Conservation (phyloP, 164 flowering plant genomes). For the Tinospora cordifolia region DNA sequence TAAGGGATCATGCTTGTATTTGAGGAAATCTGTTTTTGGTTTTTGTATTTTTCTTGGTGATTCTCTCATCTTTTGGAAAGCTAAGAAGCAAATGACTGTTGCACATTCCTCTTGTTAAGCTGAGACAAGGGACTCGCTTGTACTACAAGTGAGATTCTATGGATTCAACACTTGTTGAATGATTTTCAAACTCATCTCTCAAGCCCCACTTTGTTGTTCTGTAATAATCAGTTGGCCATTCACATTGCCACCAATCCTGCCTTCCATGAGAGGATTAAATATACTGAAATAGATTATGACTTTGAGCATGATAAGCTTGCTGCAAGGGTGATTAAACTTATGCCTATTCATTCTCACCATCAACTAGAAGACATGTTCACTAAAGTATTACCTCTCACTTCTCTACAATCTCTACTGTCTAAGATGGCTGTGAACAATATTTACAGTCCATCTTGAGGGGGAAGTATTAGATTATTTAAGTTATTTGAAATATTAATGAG, state of each 20-base stretch:
- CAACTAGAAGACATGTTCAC: not conserved
- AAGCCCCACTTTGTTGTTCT: not conserved
- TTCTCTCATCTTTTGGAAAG: conserved; percentile 6
- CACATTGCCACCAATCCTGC: not conserved
- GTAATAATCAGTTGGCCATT: not conserved
- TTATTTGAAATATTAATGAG: too few relatives aligned
- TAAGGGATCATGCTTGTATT: not conserved
- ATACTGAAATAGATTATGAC: too few relatives aligned
- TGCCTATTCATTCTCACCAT: not conserved
- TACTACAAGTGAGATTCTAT: not conserved
- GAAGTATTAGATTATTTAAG: conserved; percentile 1
- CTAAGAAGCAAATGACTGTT: conserved; percentile 5
- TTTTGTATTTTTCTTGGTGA: conserved; percentile 9
- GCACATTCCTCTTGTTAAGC: not conserved
- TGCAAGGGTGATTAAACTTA: not conserved
- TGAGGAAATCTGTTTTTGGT: not conserved
- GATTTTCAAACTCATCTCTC: not conserved
- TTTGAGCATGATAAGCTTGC: not conserved
- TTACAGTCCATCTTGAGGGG: conserved; percentile 4
- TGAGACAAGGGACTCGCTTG: conserved; percentile 5
- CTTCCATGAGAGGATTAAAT: too few relatives aligned
- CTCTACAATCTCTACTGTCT: not conserved
- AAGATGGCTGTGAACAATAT: not conserved
- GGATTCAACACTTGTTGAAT: not conserved
- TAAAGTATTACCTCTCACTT: too few relatives aligned